Percentiles rank a stretch among this genome's conserved stretches.
Evolutionary conservation across 2,329 filamentous ascomycete genomes (phyloP).

Genomic region (Curvularia sp.): DNA sequence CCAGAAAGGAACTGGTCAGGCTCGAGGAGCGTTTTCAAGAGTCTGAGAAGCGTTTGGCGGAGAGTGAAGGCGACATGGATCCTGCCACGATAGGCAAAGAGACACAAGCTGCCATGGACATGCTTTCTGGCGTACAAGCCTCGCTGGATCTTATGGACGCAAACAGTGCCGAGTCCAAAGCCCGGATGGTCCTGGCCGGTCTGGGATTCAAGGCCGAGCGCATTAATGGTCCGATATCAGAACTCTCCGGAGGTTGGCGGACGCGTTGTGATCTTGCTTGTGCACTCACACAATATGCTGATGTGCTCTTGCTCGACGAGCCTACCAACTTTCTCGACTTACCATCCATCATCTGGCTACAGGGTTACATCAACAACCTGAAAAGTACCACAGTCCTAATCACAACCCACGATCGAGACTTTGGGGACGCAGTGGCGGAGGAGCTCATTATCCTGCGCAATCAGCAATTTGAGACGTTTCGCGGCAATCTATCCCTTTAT

Average conservation of each 20-base stretch:
- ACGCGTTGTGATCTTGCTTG: constrained; percentile 55
- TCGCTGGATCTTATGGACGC: constrained; percentile 68
- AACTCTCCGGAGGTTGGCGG: constrained; percentile 71
- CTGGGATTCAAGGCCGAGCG: constrained; percentile 72
- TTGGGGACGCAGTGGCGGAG: constrained; percentile 75
- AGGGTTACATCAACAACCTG: constrained; percentile 69
- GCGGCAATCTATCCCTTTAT: constrained; percentile 75
- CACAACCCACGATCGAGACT: constrained; percentile 85
- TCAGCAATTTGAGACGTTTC: constrained; percentile 74
- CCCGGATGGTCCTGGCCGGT: constrained; percentile 67
- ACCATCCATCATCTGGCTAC: constrained; percentile 83
- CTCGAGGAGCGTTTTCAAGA: constrained; percentile 71
- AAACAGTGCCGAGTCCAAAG: constrained; percentile 68
- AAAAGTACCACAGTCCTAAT: constrained; percentile 72
- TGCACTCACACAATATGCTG: constrained; percentile 73
- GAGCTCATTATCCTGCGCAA: constrained; percentile 80
- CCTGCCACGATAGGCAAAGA: constrained; percentile 66
- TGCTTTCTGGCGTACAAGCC: constrained; percentile 72
- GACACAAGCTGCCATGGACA: constrained; percentile 71
- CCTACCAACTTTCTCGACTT: constrained; percentile 88
- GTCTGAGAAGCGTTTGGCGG: constrained; percentile 58
- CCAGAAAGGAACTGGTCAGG: constrained; percentile 74
- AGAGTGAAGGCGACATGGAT: constrained; percentile 64
- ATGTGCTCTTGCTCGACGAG: constrained; percentile 83
- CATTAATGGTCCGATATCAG: constrained; percentile 66